Conservation (phyloP, 345 rosid genomes). For the Populus simonii region DNA sequence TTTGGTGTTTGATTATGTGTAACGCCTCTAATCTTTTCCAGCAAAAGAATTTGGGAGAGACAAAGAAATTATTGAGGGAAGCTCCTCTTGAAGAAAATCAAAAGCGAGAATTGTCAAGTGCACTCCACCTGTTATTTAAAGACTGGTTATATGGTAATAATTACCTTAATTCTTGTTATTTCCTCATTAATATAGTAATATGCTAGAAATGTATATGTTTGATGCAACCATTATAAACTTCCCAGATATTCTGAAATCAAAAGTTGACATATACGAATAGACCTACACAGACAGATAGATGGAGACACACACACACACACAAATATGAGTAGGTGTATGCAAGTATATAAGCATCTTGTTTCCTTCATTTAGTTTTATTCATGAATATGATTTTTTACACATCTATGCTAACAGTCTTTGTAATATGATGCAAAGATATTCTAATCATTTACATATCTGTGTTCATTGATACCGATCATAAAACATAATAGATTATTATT, state of each 20-base stretch:
- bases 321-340: background rate
- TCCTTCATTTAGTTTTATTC: background rate
- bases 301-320: background rate
- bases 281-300: too few species aligned
- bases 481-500: background rate
- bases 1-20: background rate
- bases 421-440: background rate
- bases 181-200: background rate
- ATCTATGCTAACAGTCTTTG: background rate
- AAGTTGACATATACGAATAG: background rate
- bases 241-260: background rate
- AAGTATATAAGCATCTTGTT: background rate
- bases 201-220: background rate
- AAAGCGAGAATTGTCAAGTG: constrained; percentile 79
- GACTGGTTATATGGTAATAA: constrained; percentile 93
- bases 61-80: constrained; percentile 68
- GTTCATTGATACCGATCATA: background rate
- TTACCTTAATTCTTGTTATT: background rate
- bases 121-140: constrained; percentile 87
- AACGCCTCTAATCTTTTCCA: constrained; percentile 22
- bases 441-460: background rate
- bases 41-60: constrained; percentile 76
- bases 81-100: constrained; percentile 79
- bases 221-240: background rate
- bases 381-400: background rate